Conservation (phyloP, 2,329 filamentous ascomycete genomes). For the Sclerotinia minor region DNA sequence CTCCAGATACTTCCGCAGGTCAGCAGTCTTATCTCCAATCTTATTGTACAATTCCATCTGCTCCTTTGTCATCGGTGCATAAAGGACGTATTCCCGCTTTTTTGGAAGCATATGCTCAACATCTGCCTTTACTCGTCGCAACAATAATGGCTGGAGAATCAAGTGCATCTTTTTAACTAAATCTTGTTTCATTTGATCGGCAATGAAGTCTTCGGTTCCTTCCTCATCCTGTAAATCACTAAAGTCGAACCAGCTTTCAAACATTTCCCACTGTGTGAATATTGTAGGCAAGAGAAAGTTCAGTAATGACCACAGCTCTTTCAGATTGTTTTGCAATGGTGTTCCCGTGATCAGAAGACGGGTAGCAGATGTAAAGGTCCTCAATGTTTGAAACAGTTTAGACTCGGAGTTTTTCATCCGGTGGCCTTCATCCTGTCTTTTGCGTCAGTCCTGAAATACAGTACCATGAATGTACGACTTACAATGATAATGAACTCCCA, state of each 20-base stretch:
- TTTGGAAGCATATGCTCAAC: constrained; percentile 90
- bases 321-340: constrained; percentile 91
- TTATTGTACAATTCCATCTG: constrained; percentile 86
- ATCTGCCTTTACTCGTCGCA: constrained; percentile 88
- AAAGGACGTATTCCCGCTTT: constrained; percentile 94
- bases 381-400: constrained; percentile 82
- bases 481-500: constrained; percentile 98
- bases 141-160: constrained; percentile 85
- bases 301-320: constrained; percentile 90
- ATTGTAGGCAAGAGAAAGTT: constrained; percentile 92
- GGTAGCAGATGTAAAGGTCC: constrained; percentile 87
- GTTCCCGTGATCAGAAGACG: constrained; percentile 92
- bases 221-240: constrained; percentile 84
- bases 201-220: constrained; percentile 74
- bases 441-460: constrained; percentile 28
- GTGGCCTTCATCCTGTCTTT: constrained; percentile 79
- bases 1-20: constrained; percentile 75
- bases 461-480: constrained; percentile 39
- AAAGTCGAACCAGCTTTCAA: constrained; percentile 97
- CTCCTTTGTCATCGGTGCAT: constrained; percentile 85
- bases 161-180: constrained; percentile 87
- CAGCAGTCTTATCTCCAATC: constrained; percentile 56
- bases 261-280: constrained; percentile 89
- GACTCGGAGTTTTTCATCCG: constrained; percentile 97
- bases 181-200: constrained; percentile 74